These are phyloP conservation scores for Croton laevigatus DNA, from an alignment of 441 rosid species.

Conservation along the genomic window DNA sequence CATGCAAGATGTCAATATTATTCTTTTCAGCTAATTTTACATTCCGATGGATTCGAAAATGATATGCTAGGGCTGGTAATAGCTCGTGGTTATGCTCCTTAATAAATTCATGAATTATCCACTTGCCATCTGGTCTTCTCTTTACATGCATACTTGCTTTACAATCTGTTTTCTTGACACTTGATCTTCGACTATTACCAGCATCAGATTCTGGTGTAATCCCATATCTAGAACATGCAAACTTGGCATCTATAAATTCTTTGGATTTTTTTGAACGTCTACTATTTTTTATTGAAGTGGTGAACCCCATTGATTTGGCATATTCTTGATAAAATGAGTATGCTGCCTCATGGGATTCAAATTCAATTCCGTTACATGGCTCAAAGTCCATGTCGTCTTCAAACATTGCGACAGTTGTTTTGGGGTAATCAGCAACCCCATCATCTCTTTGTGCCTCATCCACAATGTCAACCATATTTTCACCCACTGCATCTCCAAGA, in stretches of 20 bases:
- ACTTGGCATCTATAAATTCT: conserved; percentile 83
- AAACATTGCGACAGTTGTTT: conserved; percentile 35
- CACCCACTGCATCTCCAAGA: conserved; percentile 32
- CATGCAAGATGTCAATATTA: conserved; percentile 74
- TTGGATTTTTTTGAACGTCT: conserved; percentile 75
- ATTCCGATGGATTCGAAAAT: conserved; percentile 71
- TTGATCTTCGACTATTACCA: conserved; percentile 55
- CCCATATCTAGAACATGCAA: conserved; percentile 87
- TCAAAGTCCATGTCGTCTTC: conserved; percentile 55
- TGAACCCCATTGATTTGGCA: conserved; percentile 73
- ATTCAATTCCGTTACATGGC: conserved; percentile 73
- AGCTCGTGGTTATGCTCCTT: conserved; percentile 88
- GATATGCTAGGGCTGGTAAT: conserved; percentile 77
- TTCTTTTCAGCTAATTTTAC: conserved; percentile 78
- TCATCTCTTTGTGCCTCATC: conserved; percentile 39
- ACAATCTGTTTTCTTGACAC: conserved; percentile 77
- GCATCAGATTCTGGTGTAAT: conserved; percentile 71
- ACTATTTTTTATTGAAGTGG: conserved; percentile 79
- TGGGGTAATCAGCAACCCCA: conserved; percentile 34
- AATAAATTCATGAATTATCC: conserved; percentile 73
- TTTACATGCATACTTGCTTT: conserved; percentile 92
- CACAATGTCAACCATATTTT: conserved; percentile 30
- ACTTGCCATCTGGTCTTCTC: conserved; percentile 74
- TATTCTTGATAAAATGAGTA: conserved; percentile 82
- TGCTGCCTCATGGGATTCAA: conserved; percentile 72